These are phyloP conservation scores for Pichia sp. DNA, from an alignment of 1,139 yeast genomes.

Conservation along the genomic window DNA sequence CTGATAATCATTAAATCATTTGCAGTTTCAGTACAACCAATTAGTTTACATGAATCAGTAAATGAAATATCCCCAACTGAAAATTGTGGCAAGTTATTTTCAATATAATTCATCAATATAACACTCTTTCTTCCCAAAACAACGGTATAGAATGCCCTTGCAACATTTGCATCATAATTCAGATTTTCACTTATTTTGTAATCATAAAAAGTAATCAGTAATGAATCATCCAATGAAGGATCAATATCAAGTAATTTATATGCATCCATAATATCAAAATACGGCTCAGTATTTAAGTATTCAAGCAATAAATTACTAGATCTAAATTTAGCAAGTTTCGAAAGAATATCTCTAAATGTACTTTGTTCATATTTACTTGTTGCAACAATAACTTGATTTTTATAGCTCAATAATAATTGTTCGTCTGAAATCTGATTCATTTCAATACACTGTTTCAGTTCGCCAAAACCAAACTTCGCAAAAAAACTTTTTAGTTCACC, in stretches of 20 bases:
- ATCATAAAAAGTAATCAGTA: slow-evolving; percentile 64
- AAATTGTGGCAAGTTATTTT: slow-evolving; percentile 36
- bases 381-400: slow-evolving; percentile 21
- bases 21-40: slow-evolving; percentile 41
- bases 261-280: slow-evolving; percentile 48
- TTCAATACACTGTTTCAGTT: slow-evolving; percentile 13
- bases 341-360: slow-evolving; percentile 34
- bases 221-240: slow-evolving; percentile 67
- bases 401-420: slow-evolving; percentile 22
- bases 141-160: slow-evolving; percentile 51
- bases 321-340: slow-evolving; percentile 40
- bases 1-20: slow-evolving; percentile 52
- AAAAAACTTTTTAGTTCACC: slow-evolving; percentile 55
- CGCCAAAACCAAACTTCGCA: slow-evolving; percentile 44
- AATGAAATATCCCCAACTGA: slow-evolving; percentile 17
- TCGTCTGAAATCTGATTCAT: slow-evolving; percentile 24
- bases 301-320: slow-evolving; percentile 38
- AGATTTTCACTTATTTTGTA: slow-evolving; percentile 47
- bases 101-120: slow-evolving; percentile 41
- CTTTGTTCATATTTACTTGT: slow-evolving; percentile 20
- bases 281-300: slow-evolving; percentile 49
- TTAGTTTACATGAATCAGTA: slow-evolving; percentile 35
- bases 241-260: slow-evolving; percentile 55
- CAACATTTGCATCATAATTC: slow-evolving; percentile 27
- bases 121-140: slow-evolving; percentile 49